Percentiles rank a stretch among this genome's conserved stretches.
Conservation (phyloP, 805 yeast species). For the Myxozyma vanderwaltii region DNA sequence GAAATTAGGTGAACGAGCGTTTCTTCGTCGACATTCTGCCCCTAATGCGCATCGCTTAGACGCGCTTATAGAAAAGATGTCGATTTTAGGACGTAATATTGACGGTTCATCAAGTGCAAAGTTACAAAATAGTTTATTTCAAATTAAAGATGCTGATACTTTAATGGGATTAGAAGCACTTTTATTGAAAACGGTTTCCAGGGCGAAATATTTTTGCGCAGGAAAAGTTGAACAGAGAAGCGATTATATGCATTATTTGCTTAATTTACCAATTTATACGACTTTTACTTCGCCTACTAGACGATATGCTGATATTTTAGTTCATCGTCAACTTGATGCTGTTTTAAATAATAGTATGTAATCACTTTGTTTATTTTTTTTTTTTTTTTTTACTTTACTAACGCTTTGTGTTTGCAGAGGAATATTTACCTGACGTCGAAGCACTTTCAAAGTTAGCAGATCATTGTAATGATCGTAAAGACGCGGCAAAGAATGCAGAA, state of each 20-base stretch:
- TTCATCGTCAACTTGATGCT: slow-evolving; percentile 84
- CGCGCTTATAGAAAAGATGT: slow-evolving; percentile 70
- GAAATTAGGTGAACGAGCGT: slow-evolving; percentile 74
- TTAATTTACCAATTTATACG: slow-evolving; percentile 82
- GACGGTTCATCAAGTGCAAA: slow-evolving; percentile 75
- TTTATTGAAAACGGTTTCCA: slow-evolving; percentile 75
- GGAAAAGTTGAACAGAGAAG: slow-evolving; percentile 78
- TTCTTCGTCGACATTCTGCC: slow-evolving; percentile 82
- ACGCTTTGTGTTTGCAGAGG: slow-evolving; percentile 8
- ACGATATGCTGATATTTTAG: slow-evolving; percentile 88
- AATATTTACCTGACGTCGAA: slow-evolving; percentile 45
- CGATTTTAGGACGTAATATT: slow-evolving; percentile 54
- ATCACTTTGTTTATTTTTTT: slow-evolving; percentile 36
- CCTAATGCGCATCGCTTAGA: slow-evolving; percentile 83
- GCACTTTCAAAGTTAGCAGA: slow-evolving; percentile 81
- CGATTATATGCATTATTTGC: slow-evolving; percentile 73
- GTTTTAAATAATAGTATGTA: slow-evolving; percentile 48
- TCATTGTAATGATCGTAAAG: slow-evolving; percentile 93
- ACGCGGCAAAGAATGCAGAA: slow-evolving; percentile 89
- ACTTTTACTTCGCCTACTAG: slow-evolving; percentile 92
- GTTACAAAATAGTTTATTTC: slow-evolving; percentile 68
- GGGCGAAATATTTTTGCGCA: slow-evolving; percentile 86
- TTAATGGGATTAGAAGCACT: slow-evolving; percentile 78
- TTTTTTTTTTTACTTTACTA: neutral
- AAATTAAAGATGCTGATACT: slow-evolving; percentile 59